Conservation (phyloP, 192 early-diverging fungal genomes). For the Podila clonocystis region DNA sequence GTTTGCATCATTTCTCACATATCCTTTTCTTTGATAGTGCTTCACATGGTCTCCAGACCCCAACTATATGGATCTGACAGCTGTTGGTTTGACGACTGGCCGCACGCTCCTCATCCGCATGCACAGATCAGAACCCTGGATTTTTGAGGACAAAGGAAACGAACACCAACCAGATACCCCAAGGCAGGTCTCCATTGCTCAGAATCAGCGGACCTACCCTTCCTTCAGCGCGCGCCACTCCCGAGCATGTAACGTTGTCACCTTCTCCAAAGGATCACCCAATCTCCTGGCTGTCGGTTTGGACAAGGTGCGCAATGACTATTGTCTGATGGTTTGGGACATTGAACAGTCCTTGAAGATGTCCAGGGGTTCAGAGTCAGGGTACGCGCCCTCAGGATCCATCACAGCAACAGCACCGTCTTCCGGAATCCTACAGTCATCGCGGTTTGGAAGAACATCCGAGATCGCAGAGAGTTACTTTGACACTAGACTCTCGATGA, state of each 20-base stretch:
- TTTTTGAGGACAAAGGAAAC: slow-evolving; percentile 44
- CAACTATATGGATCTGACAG: slow-evolving; percentile 64
- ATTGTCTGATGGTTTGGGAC: slow-evolving; percentile 82
- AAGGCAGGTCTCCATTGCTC: slow-evolving; percentile 28
- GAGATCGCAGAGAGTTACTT: slow-evolving; percentile 44
- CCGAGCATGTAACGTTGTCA: slow-evolving; percentile 76
- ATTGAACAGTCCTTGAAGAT: slow-evolving; percentile 60
- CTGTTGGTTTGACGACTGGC: slow-evolving; percentile 68
- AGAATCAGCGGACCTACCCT: slow-evolving; percentile 51
- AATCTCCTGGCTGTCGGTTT: slow-evolving; percentile 72
- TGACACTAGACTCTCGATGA: slow-evolving; percentile 44
- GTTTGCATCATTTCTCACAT: not conserved
- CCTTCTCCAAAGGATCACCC: slow-evolving; percentile 72
- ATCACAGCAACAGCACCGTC: slow-evolving; percentile 15
- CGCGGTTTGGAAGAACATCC: slow-evolving; percentile 30
- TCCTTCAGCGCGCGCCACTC: slow-evolving; percentile 59
- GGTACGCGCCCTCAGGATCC: slow-evolving; percentile 35
- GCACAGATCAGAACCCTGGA: slow-evolving; percentile 53
- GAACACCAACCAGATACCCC: slow-evolving; percentile 53
- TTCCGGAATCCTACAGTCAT: slow-evolving; percentile 31
- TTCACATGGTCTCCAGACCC: slow-evolving; percentile 75
- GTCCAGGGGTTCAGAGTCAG: slow-evolving; percentile 34
- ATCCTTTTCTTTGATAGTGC: slow-evolving; percentile 51
- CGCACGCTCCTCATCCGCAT: slow-evolving; percentile 63
- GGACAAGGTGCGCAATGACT: slow-evolving; percentile 80